Percentiles rank a stretch among this genome's conserved stretches.
Evolutionary conservation across 2,329 filamentous ascomycete genomes (phyloP).

Genomic region (Epichloe gansuensis): DNA sequence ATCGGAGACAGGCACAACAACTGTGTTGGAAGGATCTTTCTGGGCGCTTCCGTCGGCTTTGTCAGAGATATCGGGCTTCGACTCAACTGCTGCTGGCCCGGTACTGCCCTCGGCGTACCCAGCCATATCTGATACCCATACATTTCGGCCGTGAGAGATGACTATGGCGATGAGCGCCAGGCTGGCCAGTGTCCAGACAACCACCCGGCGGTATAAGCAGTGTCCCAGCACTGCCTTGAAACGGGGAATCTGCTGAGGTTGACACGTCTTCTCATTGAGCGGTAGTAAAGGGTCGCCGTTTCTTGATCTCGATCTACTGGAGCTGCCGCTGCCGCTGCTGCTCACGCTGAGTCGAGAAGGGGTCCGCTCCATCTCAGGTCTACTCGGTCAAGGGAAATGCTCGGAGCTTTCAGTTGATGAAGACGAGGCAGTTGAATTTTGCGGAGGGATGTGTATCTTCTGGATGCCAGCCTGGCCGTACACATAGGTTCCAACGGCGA

Average conservation of each 20-base stretch:
- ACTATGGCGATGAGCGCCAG: constrained; percentile 29
- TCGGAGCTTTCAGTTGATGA: background rate
- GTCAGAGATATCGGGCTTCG: background rate
- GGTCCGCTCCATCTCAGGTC: constrained; percentile 15
- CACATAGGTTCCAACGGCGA: too few relatives aligned
- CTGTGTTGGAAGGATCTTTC: background rate
- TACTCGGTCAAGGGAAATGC: background rate
- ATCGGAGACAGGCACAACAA: background rate
- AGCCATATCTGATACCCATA: constrained; percentile 7
- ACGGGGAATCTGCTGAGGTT: constrained; percentile 27
- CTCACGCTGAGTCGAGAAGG: constrained; percentile 22
- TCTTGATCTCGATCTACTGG: constrained; percentile 17
- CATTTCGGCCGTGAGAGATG: constrained; percentile 23
- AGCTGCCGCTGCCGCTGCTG: constrained; percentile 25
- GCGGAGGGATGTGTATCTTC: too few relatives aligned
- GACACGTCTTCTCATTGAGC: constrained; percentile 17
- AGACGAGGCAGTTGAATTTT: background rate
- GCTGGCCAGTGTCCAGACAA: constrained; percentile 36
- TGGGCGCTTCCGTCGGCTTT: background rate
- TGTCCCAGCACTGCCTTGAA: constrained; percentile 36
- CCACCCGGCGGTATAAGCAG: constrained; percentile 39
- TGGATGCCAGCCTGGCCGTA: too few relatives aligned
- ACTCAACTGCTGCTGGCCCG: background rate
- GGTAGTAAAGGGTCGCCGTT: constrained; percentile 23
- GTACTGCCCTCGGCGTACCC: background rate